Evolutionary conservation across 805 yeast species (phyloP).

Genomic region (Spencermartinsiella europaea): DNA sequence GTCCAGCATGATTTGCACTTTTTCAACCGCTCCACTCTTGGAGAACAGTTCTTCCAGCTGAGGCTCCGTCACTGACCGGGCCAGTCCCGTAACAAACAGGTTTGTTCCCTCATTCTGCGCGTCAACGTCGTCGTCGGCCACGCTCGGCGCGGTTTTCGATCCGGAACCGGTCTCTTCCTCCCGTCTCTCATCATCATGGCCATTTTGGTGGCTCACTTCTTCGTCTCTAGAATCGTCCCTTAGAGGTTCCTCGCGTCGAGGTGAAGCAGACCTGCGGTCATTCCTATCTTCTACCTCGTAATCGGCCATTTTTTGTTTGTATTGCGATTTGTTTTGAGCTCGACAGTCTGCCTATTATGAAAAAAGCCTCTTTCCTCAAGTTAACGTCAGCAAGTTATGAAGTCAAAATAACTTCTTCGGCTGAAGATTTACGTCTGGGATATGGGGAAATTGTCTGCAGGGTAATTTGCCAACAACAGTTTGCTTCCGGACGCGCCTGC

Average conservation of each 20-base stretch:
- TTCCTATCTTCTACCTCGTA: conserved; percentile 16
- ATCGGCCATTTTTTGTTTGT: conserved; percentile 16
- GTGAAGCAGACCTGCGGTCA: conserved; percentile 20
- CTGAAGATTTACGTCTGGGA: too few species aligned
- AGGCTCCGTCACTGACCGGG: conserved; percentile 27
- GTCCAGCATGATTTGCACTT: conserved; percentile 41
- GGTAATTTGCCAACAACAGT: too few species aligned
- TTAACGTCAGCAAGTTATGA: too few species aligned
- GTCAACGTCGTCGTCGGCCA: conserved; percentile 23
- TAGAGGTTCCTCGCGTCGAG: conserved; percentile 18
- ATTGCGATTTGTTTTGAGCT: too few species aligned
- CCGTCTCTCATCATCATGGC: conserved; percentile 6
- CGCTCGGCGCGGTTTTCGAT: background rate
- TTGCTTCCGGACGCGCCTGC: too few species aligned
- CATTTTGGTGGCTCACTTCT: conserved; percentile 8
- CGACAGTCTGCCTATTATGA: too few species aligned
- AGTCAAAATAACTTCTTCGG: too few species aligned
- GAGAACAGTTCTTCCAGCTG: conserved; percentile 27
- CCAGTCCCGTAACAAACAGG: conserved; percentile 32
- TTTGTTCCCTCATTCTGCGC: conserved; percentile 32
- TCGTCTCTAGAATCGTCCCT: conserved; percentile 2
- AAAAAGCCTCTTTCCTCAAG: too few species aligned
- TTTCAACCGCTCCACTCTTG: conserved; percentile 27
- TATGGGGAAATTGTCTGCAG: too few species aligned
- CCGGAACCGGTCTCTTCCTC: conserved; percentile 3